These are phyloP conservation scores for Coemansia sp. DNA, from an alignment of 371 early-diverging fungal genomes.

Conservation along the genomic window DNA sequence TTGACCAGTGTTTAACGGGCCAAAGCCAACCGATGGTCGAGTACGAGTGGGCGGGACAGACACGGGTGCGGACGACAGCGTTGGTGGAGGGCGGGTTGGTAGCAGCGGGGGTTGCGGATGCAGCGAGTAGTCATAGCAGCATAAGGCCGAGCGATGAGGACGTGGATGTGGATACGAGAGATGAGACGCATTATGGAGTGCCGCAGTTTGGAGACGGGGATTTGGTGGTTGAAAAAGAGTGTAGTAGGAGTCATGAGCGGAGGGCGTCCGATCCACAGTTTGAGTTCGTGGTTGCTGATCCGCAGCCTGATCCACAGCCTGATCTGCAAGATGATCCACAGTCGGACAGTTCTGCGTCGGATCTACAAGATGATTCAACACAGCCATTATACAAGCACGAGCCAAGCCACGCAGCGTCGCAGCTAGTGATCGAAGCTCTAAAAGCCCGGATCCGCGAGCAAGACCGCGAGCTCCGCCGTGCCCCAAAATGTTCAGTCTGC, in stretches of 20 bases:
- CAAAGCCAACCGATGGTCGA: conserved; percentile 58
- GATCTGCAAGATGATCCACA: too few species aligned
- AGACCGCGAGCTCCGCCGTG: conserved; percentile 56
- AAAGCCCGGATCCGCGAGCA: conserved; percentile 70
- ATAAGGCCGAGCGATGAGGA: conserved; percentile 65
- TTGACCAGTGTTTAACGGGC: conserved; percentile 34
- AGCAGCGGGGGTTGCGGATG: conserved; percentile 1
- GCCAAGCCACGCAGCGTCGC: conserved; percentile 52
- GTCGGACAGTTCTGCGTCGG: too few species aligned
- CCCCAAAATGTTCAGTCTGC: conserved; percentile 77
- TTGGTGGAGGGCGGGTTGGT: conserved; percentile 78
- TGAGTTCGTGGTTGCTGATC: background rate
- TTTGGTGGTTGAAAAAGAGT: background rate
- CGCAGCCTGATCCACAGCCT: too few species aligned
- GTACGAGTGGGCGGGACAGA: conserved; percentile 85
- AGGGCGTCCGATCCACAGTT: conserved; percentile 15
- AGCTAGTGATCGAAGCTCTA: conserved; percentile 74
- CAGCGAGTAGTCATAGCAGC: conserved; percentile 46
- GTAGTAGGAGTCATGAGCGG: background rate
- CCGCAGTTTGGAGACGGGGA: conserved; percentile 68
- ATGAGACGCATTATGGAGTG: conserved; percentile 67
- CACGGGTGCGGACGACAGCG: conserved; percentile 75
- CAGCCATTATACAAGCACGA: background rate
- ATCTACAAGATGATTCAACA: too few species aligned
- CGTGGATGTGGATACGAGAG: conserved; percentile 78